Evolutionary conservation across 768 basidiomycete genomes (phyloP), one percentile per base, ranked within the genome.

Genomic region (Lactarius indigo): DNA sequence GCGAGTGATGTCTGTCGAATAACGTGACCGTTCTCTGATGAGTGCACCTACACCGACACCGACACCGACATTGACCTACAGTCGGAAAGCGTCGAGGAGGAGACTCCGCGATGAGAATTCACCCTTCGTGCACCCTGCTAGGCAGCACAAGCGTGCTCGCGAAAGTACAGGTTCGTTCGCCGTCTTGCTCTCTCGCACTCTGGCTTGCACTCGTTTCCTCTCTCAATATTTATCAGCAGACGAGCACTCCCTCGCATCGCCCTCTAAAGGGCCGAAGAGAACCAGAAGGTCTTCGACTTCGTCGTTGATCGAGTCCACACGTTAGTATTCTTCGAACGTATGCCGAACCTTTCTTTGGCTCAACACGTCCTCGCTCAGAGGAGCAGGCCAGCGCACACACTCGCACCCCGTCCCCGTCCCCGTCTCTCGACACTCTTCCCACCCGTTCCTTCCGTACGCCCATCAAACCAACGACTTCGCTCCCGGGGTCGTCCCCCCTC

Each of bases 381-480:
- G 50, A 63, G 4, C 50, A 47, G 47, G 31, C 57, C 30, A 41
- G 28, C 44, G 42, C 50, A 2, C 37, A 56, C 31, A 39, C 44
- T 39, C 55, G 57, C 28, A 5, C 37, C 6, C 33, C 57, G 23
- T 15, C 70, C 0, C 54, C 66, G 9, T 17, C 31, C 2, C 31
- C 66, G 13, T 23, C 70, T n/a, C 56, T 62, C n/a, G 68, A 60
- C 31, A 61, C 70, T 12, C 52, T 52, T 26, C 33, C 30, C 1
- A 64, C 66, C 37, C 67, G 59, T 31, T 26, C 69, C 52, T 57
- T 44, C 30, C 61, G 65, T n/a, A 72, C 72, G 12, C 72, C 72
- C 17, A 42, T 69, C 31, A 70, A 70, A 47, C 26, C 44, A 33
- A 15, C 61, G 28, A 23, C 44, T 31, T 59, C 70, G 18, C 50